Percentiles rank a stretch among this genome's conserved stretches.
Evolutionary conservation across 2,329 filamentous ascomycete genomes (phyloP).

Genomic region (Trichoderma sp.): DNA sequence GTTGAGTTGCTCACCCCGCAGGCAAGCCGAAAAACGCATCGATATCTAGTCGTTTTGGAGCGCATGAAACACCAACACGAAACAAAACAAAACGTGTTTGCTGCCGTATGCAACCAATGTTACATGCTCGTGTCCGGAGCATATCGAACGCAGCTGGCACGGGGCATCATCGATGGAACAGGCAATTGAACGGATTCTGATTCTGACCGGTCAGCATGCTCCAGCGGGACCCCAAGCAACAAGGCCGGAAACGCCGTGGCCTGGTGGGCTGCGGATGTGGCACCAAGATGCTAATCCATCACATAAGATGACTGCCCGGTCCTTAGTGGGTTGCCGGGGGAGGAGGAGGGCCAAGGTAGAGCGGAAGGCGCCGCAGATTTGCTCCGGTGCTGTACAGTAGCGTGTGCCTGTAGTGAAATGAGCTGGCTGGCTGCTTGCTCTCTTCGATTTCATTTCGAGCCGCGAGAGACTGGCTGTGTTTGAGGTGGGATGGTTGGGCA

Average conservation of each 20-base stretch:
- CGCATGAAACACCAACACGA: neutral
- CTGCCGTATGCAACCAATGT: neutral
- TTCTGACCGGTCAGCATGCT: conserved; percentile 8
- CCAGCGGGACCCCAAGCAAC: conserved; percentile 9
- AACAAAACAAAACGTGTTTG: neutral
- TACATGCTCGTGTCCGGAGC: neutral
- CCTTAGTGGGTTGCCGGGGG: conserved; percentile 3
- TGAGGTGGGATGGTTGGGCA: neutral
- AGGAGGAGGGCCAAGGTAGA: neutral
- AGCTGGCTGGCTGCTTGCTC: neutral
- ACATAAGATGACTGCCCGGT: conserved; percentile 6
- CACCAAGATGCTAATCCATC: conserved; percentile 12
- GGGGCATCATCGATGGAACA: neutral
- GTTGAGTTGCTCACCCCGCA: neutral
- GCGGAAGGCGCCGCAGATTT: neutral
- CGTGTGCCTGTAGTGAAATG: neutral
- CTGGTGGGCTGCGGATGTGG: conserved; percentile 12
- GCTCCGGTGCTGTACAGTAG: too few relatives aligned
- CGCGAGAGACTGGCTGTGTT: neutral
- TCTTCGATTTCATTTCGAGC: neutral
- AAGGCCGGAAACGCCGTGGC: conserved; percentile 11
- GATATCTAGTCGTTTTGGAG: neutral
- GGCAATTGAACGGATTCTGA: neutral
- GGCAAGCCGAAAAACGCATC: neutral
- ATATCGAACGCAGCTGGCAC: too few relatives aligned